Evolutionary conservation across 495 filamentous ascomycete species (phyloP).

Genomic region (Neurospora cerealis): DNA sequence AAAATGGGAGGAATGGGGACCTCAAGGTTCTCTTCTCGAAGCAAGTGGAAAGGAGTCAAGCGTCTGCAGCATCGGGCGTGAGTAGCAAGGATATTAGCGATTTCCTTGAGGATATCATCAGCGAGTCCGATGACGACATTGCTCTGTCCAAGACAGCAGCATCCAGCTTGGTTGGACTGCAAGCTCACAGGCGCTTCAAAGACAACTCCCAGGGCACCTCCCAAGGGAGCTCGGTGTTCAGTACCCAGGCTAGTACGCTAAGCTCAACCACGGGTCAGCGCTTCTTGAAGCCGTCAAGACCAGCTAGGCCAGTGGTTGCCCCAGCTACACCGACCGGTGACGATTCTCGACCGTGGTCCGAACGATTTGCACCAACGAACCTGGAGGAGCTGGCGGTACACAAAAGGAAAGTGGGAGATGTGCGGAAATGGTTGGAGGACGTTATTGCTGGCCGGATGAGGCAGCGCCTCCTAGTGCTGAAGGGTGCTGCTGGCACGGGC

Average conservation of each 20-base stretch:
- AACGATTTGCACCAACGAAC: constrained; percentile 62
- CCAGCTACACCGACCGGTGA: constrained; percentile 14
- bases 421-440: constrained; percentile 67
- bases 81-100: neutral
- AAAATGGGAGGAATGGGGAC: constrained; percentile 37
- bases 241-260: neutral
- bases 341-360: constrained; percentile 68
- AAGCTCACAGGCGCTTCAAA: constrained; percentile 35
- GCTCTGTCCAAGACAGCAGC: constrained; percentile 26
- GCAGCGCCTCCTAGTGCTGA: constrained; percentile 70
- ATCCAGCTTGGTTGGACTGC: constrained; percentile 34
- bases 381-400: constrained; percentile 85
- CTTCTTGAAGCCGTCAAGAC: constrained; percentile 23
- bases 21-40: constrained; percentile 43
- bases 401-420: constrained; percentile 84
- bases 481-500: constrained; percentile 83
- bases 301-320: constrained; percentile 5
- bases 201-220: constrained; percentile 6
- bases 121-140: constrained; percentile 41
- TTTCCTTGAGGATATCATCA: constrained; percentile 35
- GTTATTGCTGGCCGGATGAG: constrained; percentile 54
- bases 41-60: constrained; percentile 34
- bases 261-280: constrained; percentile 19
- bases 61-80: neutral
- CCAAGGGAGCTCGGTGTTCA: neutral